Evolutionary conservation across 2,329 filamentous ascomycete species (phyloP).

Genomic region (Penicillium olsonii): DNA sequence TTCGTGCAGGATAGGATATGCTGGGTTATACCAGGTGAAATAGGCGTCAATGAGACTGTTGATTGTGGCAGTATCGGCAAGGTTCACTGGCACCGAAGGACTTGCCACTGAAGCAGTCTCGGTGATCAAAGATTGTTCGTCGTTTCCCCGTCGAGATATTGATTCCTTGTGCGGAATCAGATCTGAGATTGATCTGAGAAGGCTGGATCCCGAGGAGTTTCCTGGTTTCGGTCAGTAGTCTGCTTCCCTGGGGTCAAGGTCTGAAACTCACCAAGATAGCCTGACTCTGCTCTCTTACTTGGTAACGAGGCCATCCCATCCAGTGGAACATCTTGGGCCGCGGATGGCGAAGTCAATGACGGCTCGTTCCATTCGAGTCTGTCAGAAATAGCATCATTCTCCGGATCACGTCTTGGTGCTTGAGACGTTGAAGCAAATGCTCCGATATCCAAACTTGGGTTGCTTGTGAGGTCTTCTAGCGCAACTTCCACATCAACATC

Average conservation of each 20-base stretch:
- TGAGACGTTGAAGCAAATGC: background rate
- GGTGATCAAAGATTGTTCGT: background rate
- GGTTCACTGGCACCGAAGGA: slow-evolving; percentile 1
- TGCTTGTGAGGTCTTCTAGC: slow-evolving; percentile 1
- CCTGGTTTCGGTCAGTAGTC: slow-evolving; percentile 7
- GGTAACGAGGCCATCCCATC: slow-evolving; percentile 21
- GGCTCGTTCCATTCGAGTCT: slow-evolving; percentile 18
- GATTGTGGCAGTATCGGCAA: slow-evolving; percentile 1
- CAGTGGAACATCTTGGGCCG: background rate
- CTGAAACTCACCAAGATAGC: slow-evolving; percentile 15
- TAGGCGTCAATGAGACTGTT: slow-evolving; percentile 26
- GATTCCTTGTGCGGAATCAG: slow-evolving; percentile 8
- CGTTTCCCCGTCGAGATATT: background rate
- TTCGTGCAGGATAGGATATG: slow-evolving; percentile 32
- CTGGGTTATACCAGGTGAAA: slow-evolving; percentile 27
- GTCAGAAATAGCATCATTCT: slow-evolving; percentile 4
- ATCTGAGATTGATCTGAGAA: slow-evolving; percentile 15
- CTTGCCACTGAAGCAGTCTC: background rate
- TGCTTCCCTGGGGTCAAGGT: too few species aligned
- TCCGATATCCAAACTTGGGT: background rate
- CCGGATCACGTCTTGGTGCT: background rate
- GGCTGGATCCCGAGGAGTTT: slow-evolving; percentile 15
- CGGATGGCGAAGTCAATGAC: slow-evolving; percentile 3
- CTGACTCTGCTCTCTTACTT: slow-evolving; percentile 4
- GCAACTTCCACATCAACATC: slow-evolving; percentile 18